Conservation (phyloP, 2,329 filamentous ascomycete species). For the Penicillium griseofulvum region DNA sequence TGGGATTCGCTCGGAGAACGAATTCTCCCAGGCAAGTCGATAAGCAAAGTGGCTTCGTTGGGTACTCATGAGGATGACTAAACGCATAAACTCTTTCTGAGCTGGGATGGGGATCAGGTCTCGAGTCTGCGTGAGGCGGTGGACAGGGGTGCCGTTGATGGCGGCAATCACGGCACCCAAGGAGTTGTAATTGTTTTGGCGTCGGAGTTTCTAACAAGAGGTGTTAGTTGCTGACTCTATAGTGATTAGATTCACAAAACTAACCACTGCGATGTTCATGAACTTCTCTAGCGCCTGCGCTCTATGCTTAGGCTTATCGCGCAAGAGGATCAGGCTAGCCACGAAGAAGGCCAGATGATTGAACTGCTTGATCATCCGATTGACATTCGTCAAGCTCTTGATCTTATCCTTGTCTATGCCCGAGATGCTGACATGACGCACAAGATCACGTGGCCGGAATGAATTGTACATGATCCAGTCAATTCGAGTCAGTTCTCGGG, state of each 20-base stretch:
- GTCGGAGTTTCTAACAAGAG: slow-evolving; percentile 65
- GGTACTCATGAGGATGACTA: slow-evolving; percentile 89
- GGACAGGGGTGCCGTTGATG: slow-evolving; percentile 82
- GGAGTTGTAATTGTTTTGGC: slow-evolving; percentile 95
- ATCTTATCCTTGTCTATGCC: slow-evolving; percentile 52
- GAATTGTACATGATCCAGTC: slow-evolving; percentile 99
- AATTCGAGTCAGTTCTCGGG: slow-evolving; percentile 87
- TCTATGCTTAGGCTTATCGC: slow-evolving; percentile 94
- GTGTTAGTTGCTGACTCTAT: slow-evolving; percentile 8
- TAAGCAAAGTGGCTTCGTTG: slow-evolving; percentile 93
- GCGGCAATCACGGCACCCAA: slow-evolving; percentile 91
- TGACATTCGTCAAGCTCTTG: slow-evolving; percentile 77
- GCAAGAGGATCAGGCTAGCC: slow-evolving; percentile 77
- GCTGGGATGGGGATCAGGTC: slow-evolving; percentile 68
- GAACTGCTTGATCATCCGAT: slow-evolving; percentile 91
- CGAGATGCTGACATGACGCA: slow-evolving; percentile 82
- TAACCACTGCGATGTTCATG: slow-evolving; percentile 73
- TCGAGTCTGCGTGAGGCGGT: slow-evolving; percentile 76
- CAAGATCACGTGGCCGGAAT: slow-evolving; percentile 86
- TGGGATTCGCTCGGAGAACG: slow-evolving; percentile 81
- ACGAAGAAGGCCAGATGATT: slow-evolving; percentile 83
- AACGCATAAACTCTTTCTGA: slow-evolving; percentile 80
- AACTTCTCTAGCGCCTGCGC: slow-evolving; percentile 92
- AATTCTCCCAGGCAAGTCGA: slow-evolving; percentile 96
- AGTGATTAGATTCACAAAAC: slow-evolving; percentile 6